phyloP scores from a whole-genome alignment of 352 stramenopile genomes.

The Phytophthora hibernalis region DNA sequence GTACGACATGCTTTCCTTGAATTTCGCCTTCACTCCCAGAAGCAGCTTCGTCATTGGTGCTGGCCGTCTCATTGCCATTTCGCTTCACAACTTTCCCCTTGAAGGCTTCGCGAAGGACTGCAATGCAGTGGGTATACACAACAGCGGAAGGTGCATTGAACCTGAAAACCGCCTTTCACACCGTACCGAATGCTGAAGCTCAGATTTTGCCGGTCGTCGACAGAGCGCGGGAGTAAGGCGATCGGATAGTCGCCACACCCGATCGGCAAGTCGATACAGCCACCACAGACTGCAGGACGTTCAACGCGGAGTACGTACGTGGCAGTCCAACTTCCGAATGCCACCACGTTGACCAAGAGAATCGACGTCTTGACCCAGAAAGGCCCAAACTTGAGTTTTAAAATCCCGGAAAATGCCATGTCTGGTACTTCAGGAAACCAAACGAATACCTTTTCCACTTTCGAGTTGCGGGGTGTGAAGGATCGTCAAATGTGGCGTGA shows the following conservation, averaged over 20 bases:
- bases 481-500: constrained; percentile 1
- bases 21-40: no score
- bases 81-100: constrained; percentile 1
- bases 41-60: not conserved
- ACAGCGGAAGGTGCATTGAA: constrained; percentile 8
- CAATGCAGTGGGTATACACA: constrained; percentile 16
- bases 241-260: constrained; percentile 6
- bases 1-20: no score
- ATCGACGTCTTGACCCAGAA: constrained; percentile 23
- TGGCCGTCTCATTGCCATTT: not conserved
- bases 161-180: constrained; percentile 2
- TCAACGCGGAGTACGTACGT: constrained; percentile 21
- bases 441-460: not conserved
- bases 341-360: constrained; percentile 17
- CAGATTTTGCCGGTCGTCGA: constrained; percentile 12
- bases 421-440: not conserved
- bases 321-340: not conserved
- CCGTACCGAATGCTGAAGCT: constrained; percentile 22
- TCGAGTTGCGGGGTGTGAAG: not conserved
- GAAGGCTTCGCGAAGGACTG: constrained; percentile 9
- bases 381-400: constrained; percentile 20
- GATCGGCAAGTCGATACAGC: constrained; percentile 15
- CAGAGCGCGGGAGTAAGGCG: constrained; percentile 5
- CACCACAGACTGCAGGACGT: constrained; percentile 8
- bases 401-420: constrained; percentile 10